Base-by-base conservation (phyloP, 257 asterid genomes). In the Asclepias syriaca region DNA sequence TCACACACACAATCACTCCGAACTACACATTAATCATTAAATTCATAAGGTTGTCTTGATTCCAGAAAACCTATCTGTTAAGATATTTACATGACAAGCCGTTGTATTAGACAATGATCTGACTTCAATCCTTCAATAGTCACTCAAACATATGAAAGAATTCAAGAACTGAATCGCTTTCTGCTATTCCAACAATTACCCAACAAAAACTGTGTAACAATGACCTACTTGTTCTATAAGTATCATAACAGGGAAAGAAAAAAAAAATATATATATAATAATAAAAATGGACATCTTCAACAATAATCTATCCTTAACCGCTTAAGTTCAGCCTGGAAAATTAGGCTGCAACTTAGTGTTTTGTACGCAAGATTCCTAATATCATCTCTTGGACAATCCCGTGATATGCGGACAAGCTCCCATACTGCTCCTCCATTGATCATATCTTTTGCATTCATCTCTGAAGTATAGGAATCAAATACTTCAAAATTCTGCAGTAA, bases 351-450 rank as follows among this genome's bases (percentile, higher is more conserved):
- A 68, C 81, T 85, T 43, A 86, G 81, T 13, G 87, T 88, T 66
- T 87, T 85, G 43, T 59, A 80, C 11, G 95, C 97, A 21, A 91
- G 95, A 61, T 83, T 82, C 75, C 86, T 81, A 77, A 87, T 83
- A 75, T 89, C 97, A 29, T 89, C 95, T 51, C 95, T 85, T 55
- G 90, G 78, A 78, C 97, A 87, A 57, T 87, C 91, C 69, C 82
- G 81, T 10, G 95, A 86, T 58, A 89, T 83, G 54, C 90, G 92
- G 74, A 89, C 91, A 29, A 91, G 95, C 79, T 89, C 95, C 96
- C 95, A 82, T 57, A 89, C 34, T 5, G 96, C 96, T 60, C 96
- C 93, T 27, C 85, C 88, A 37, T 54, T 79, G 32, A 89, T 81
- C 91, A 91, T 84, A 71, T 89, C 93, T 82, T 77, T 87, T 9